These are phyloP conservation scores for Straminergon stramineum DNA, from an alignment of 225 moss, liverwort and hornwort genomes.

Conservation along the genomic window DNA sequence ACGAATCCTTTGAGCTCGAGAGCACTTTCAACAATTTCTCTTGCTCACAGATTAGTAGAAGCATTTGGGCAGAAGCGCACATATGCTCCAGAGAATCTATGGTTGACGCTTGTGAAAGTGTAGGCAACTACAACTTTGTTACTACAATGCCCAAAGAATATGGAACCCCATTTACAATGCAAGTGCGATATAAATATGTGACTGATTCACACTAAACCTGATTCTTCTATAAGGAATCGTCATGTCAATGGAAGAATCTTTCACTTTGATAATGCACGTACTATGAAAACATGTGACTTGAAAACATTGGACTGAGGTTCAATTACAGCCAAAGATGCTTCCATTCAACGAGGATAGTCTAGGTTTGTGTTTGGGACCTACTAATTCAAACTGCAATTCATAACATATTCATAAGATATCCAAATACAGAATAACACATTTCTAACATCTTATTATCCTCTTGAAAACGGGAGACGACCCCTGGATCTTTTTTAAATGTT, in stretches of 20 bases:
- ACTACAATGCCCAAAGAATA: background rate
- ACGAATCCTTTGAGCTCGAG: constrained; percentile 13
- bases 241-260: background rate
- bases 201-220: background rate
- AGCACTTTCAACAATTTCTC: constrained; percentile 35
- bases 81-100: constrained; percentile 24
- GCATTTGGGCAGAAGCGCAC: constrained; percentile 14
- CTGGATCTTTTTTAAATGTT: background rate
- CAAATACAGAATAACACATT: background rate
- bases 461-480: background rate
- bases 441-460: no score
- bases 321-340: background rate
- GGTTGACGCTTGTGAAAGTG: constrained; percentile 15
- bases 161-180: background rate
- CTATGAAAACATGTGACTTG: background rate
- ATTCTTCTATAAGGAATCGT: background rate
- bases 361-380: background rate
- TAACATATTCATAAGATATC: background rate
- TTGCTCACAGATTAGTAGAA: constrained; percentile 37
- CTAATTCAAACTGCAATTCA: background rate
- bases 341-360: background rate
- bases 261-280: background rate
- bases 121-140: background rate
- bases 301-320: background rate
- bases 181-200: background rate